Evolutionary conservation across 208 protist genomes (phyloP).

Genomic region (Acanthamoeba triangularis): DNA sequence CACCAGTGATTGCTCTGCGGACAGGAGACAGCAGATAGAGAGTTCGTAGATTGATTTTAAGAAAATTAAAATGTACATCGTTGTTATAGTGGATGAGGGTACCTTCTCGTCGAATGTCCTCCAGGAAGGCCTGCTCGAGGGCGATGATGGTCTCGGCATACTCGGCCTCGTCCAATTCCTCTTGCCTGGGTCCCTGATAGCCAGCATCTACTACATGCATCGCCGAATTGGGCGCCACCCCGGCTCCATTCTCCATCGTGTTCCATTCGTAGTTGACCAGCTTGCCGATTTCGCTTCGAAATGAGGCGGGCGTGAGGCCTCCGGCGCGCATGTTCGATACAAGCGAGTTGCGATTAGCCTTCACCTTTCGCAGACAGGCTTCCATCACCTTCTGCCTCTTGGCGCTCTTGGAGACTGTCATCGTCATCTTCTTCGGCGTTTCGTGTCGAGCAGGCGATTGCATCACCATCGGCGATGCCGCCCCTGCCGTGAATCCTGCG

Average conservation of each 20-base stretch:
- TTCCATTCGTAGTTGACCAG: constrained; percentile 5
- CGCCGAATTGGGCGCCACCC: not conserved
- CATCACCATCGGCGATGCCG: not conserved
- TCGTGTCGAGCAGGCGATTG: not conserved
- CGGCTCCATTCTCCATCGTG: not conserved
- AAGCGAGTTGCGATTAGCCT: not conserved
- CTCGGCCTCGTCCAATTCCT: constrained; percentile 11
- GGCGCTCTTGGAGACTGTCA: not conserved
- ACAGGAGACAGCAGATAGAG: not conserved
- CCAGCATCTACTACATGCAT: not conserved
- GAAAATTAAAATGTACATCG: not conserved
- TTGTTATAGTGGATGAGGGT: not conserved
- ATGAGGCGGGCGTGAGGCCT: not conserved
- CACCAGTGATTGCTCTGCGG: constrained; percentile 21
- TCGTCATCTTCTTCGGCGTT: not conserved
- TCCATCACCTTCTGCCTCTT: not conserved
- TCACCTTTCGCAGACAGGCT: not conserved
- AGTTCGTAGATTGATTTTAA: not conserved
- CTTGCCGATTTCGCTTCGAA: not conserved
- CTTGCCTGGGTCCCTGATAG: not conserved
- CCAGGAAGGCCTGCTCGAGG: constrained; percentile 36
- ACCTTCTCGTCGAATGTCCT: not conserved
- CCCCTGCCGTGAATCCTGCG: not conserved
- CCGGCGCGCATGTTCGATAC: not conserved
- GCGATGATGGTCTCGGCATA: constrained; percentile 38